Evolutionary conservation across 2,329 filamentous ascomycete genomes (phyloP), one percentile per base, ranked within the genome.

Genomic region (Fusarium solani-melongenae): DNA sequence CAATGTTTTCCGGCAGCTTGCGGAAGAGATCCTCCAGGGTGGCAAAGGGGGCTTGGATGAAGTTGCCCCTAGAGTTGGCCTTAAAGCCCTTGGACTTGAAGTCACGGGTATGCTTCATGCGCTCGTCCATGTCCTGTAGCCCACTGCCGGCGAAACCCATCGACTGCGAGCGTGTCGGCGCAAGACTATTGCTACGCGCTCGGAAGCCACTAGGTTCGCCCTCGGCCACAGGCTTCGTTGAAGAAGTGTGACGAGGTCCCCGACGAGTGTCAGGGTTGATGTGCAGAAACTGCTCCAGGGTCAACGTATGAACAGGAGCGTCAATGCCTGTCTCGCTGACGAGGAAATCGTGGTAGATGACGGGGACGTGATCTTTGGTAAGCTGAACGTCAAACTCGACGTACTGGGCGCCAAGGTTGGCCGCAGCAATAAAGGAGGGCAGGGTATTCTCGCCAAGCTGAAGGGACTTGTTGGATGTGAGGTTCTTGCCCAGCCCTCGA

Each of bases 241-340:
- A 55, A 14, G 64, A 46, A 9, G 38, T 68, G 22, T 59, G 66
- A 17, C 67, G 69, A 2, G 71, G 70, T 20, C 69, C 58, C 20
- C 74, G 76, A 36, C 56, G 76, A 71, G 84, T 86, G 78, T 88
- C 88, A 0, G 88, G 83, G 80, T 94, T 95, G 77, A 98, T 92
- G 80, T 98, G 94, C 22, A 98, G 88, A 80, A 98, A 98, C 86
- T 98, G 96, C 79, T 99, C 96, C 5, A 98, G 85, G 0, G 96
- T 99, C 72, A 99, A 86, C 0, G 94, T 97, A 80, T 99, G 96
- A 2, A 99, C 96, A 0, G 96, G 96, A 0, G 96, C 96, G 79
- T 99, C 96, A 62, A 98, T 96, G 11, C 97, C 96, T 0, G 96
- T 98, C 83, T 99, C 96, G 80, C 95, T 98, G 81, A 99, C 96